Percentiles rank a stretch among this genome's conserved stretches.
Evolutionary conservation across 352 stramenopile species (phyloP).

Genomic region (Pythium grandisporangium): DNA sequence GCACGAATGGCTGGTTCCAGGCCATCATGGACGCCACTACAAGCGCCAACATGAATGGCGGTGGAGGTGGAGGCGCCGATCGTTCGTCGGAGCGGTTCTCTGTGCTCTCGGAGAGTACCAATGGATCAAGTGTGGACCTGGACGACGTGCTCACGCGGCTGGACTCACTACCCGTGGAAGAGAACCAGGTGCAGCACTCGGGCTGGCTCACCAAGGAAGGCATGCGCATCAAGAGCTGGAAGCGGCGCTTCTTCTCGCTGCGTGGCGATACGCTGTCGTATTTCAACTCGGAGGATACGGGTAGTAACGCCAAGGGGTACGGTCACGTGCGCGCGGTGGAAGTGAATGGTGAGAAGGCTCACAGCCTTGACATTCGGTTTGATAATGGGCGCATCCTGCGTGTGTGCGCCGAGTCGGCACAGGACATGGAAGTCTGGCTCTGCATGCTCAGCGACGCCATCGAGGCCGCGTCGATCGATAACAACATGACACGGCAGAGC

Average conservation of each 20-base stretch:
- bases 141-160: conserved; percentile 46
- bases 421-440: conserved; percentile 72
- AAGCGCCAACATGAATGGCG: conserved; percentile 1
- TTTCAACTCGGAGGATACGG: conserved; percentile 71
- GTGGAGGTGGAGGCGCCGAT: not conserved
- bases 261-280: conserved; percentile 74
- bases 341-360: conserved; percentile 45
- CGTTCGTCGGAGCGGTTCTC: conserved; percentile 28
- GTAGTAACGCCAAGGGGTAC: conserved; percentile 67
- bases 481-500: conserved; percentile 51
- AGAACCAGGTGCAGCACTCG: conserved; percentile 53
- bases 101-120: conserved; percentile 23
- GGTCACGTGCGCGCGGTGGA: conserved; percentile 68
- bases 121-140: conserved; percentile 23
- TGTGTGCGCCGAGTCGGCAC: conserved; percentile 47
- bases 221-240: conserved; percentile 73
- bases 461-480: conserved; percentile 38
- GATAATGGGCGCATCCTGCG: conserved; percentile 65
- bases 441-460: conserved; percentile 65
- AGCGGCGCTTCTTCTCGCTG: conserved; percentile 70
- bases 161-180: conserved; percentile 42
- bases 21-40: conserved; percentile 65
- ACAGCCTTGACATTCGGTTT: conserved; percentile 70
- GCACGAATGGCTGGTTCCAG: conserved; percentile 61
- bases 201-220: conserved; percentile 79